A percentile compares a stretch with the other conserved stretches of the same genome.
phyloP scores from a whole-genome alignment of 768 basidiomycete genomes.

The Astraeus odoratus region DNA sequence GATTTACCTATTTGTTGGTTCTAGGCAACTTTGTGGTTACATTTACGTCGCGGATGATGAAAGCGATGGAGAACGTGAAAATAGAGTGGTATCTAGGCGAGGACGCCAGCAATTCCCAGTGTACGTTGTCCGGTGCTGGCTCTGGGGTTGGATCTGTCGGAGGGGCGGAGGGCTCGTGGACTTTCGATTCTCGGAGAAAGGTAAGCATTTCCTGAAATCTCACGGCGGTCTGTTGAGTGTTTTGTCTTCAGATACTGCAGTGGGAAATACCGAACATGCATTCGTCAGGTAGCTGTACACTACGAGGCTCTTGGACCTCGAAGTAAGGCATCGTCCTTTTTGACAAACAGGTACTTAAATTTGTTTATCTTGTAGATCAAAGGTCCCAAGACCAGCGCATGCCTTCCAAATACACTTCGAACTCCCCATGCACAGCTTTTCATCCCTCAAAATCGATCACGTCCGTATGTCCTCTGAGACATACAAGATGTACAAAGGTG shows the following conservation, averaged over 20 bases:
- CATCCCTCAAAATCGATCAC: slow-evolving; percentile 79
- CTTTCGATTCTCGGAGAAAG: slow-evolving; percentile 64
- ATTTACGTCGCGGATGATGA: slow-evolving; percentile 56
- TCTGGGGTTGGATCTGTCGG: slow-evolving; percentile 37
- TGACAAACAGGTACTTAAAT: slow-evolving; percentile 14
- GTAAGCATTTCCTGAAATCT: slow-evolving; percentile 29
- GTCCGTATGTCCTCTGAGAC: slow-evolving; percentile 70
- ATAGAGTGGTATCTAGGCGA: slow-evolving; percentile 73
- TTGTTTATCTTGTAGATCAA: slow-evolving; percentile 26
- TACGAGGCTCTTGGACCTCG: slow-evolving; percentile 75
- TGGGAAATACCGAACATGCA: slow-evolving; percentile 73
- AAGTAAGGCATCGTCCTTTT: slow-evolving; percentile 33
- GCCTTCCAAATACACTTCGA: slow-evolving; percentile 70
- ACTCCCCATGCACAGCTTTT: slow-evolving; percentile 64
- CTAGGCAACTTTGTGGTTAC: slow-evolving; percentile 56
- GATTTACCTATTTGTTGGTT: neutral
- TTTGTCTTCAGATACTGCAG: slow-evolving; percentile 48
- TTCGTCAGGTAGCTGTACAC: slow-evolving; percentile 61
- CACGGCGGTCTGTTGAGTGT: neutral
- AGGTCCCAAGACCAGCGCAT: slow-evolving; percentile 57
- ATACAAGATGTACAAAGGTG: slow-evolving; percentile 92
- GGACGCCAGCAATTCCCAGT: slow-evolving; percentile 65
- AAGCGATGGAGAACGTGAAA: slow-evolving; percentile 62
- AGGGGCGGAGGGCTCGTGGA: slow-evolving; percentile 60
- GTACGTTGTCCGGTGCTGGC: slow-evolving; percentile 53